phyloP scores from a whole-genome alignment of 768 basidiomycete genomes.

The Sporobolomyces pararoseus region DNA sequence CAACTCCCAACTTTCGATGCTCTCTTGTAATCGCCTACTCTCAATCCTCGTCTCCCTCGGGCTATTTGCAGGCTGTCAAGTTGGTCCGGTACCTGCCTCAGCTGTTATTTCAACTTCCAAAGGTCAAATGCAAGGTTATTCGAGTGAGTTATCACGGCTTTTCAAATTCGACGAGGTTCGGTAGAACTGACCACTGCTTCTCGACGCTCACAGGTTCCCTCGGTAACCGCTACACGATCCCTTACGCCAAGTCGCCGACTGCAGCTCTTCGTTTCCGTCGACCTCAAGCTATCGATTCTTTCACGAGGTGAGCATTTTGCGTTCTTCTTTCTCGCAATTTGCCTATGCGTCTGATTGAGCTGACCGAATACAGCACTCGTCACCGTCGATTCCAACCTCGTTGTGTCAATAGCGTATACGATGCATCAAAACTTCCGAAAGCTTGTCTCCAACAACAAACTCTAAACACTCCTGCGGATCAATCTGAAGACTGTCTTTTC shows the following conservation, averaged over 20 bases:
- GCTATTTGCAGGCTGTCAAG: neutral
- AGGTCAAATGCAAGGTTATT: conserved; percentile 8
- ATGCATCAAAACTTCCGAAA: conserved; percentile 55
- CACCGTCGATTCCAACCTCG: neutral
- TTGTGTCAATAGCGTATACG: conserved; percentile 24
- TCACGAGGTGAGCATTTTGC: conserved; percentile 9
- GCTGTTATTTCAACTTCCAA: conserved; percentile 10
- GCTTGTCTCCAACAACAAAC: conserved; percentile 62
- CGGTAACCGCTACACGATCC: conserved; percentile 34
- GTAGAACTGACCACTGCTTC: no score
- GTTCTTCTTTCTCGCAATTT: no score
- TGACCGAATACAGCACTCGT: neutral
- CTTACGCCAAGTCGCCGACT: conserved; percentile 35
- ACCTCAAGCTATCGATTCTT: neutral
- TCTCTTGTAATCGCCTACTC: neutral
- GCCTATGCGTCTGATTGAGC: neutral
- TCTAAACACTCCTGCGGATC: conserved; percentile 50
- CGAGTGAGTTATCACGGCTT: neutral
- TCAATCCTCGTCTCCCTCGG: conserved; percentile 8
- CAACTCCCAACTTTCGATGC: neutral
- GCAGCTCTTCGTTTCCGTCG: conserved; percentile 9
- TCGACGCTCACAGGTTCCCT: no score
- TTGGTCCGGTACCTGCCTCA: conserved; percentile 6
- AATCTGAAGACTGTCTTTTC: conserved; percentile 77
- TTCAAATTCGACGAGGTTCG: no score